phyloP scores from a whole-genome alignment of 257 asterid genomes.

The Fraxinus cuspidata region DNA sequence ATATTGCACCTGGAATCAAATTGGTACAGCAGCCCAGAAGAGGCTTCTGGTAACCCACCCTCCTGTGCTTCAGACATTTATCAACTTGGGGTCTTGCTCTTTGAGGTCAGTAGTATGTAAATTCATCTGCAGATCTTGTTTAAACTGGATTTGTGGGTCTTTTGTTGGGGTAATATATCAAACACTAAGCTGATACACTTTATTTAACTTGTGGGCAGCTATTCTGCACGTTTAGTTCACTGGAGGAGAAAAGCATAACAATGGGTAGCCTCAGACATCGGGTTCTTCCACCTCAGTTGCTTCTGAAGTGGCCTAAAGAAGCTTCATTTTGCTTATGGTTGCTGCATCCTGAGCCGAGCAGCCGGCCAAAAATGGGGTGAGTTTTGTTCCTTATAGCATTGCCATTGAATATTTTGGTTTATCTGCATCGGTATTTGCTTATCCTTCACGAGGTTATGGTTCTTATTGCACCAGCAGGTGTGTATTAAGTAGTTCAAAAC shows the following conservation, averaged over 20 bases:
- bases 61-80: conserved; percentile 44
- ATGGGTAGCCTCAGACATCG: conserved; percentile 91
- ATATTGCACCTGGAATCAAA: conserved; percentile 46
- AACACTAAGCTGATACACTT: conserved; percentile 12
- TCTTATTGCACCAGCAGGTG: background rate
- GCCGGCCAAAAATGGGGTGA: conserved; percentile 85
- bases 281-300: conserved; percentile 92
- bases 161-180: background rate
- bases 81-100: conserved; percentile 51
- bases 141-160: background rate
- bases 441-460: too few relatives aligned
- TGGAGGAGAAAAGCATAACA: conserved; percentile 72
- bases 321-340: conserved; percentile 97
- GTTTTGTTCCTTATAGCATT: background rate
- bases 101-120: conserved; percentile 41
- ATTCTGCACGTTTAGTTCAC: conserved; percentile 66
- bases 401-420: background rate
- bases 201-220: conserved; percentile 52
- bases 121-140: background rate
- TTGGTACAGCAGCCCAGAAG: conserved; percentile 57
- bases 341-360: conserved; percentile 83
- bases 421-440: background rate
- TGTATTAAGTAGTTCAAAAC: background rate
- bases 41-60: conserved; percentile 36
- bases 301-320: conserved; percentile 95